Percentiles rank a stretch among this genome's conserved stretches.
phyloP scores from a whole-genome alignment of 78 protist species.

The Diacronema lutheri region DNA sequence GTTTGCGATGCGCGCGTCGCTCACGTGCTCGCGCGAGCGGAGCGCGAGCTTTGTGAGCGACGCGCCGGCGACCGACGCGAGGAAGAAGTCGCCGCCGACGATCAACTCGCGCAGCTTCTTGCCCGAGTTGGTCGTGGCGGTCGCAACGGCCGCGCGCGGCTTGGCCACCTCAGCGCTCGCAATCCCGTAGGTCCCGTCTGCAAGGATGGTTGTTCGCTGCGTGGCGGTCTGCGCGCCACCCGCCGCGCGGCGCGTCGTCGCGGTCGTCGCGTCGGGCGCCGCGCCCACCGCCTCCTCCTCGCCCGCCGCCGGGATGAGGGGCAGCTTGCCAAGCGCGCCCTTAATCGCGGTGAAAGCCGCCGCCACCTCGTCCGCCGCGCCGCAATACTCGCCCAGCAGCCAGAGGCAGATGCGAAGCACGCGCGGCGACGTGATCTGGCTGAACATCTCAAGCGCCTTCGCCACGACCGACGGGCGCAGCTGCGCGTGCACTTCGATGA shows the following conservation, averaged over 20 bases:
- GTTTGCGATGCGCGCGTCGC: constrained; percentile 2
- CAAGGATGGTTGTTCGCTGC: background rate
- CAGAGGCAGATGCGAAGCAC: constrained; percentile 80
- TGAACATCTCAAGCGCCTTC: constrained; percentile 49
- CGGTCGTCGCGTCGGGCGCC: no score
- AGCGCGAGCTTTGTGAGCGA: constrained; percentile 75
- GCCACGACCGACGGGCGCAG: constrained; percentile 55
- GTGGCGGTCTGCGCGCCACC: no score
- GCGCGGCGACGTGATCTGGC: background rate
- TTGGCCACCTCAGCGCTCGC: no score
- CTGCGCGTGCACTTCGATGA: constrained; percentile 74
- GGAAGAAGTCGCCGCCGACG: constrained; percentile 69
- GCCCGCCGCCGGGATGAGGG: background rate
- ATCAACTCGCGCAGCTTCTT: constrained; percentile 36
- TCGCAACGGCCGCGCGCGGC: background rate
- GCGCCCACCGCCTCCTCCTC: background rate
- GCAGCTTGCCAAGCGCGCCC: constrained; percentile 31
- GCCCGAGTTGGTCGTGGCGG: no score
- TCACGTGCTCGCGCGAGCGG: constrained; percentile 19
- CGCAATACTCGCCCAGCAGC: constrained; percentile 68
- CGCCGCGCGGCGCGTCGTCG: no score
- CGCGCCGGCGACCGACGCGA: constrained; percentile 54
- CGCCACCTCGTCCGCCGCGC: constrained; percentile 54
- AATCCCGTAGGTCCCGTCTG: constrained; percentile 63
- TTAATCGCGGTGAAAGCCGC: constrained; percentile 49